phyloP scores from a whole-genome alignment of 1,284 basidiomycete species.

The Trametes pubescens region DNA sequence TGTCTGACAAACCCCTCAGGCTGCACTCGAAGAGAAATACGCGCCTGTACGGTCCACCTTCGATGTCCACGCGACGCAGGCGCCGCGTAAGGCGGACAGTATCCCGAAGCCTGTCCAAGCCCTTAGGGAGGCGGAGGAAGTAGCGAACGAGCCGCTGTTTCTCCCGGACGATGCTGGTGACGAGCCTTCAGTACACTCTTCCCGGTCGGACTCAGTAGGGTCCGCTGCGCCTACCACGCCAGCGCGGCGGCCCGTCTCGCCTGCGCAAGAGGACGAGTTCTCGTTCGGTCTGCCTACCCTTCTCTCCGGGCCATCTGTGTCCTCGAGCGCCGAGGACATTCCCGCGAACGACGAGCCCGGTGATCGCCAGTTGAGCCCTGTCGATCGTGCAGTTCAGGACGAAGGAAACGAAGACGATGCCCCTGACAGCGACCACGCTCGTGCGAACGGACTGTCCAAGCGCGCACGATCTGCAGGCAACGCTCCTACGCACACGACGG shows the following conservation, averaged over 20 bases:
- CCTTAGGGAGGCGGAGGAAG: not conserved
- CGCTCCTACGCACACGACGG: too few relatives aligned
- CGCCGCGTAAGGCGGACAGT: conserved; percentile 8
- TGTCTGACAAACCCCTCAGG: too few relatives aligned
- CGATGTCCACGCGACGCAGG: conserved; percentile 49
- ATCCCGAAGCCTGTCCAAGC: not conserved
- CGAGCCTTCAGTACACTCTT: not conserved
- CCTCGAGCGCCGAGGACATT: not conserved
- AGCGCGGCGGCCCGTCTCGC: not conserved
- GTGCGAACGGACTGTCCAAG: not conserved
- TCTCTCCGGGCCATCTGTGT: not conserved
- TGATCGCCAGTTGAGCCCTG: not conserved
- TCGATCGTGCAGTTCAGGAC: not conserved
- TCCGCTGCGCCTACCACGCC: not conserved
- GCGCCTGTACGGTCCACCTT: conserved; percentile 76
- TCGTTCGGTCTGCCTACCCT: conserved; percentile 23
- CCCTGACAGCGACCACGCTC: not conserved
- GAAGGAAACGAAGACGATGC: not conserved
- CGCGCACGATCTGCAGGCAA: not conserved
- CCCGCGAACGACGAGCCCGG: not conserved
- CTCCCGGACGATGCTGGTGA: conserved; percentile 17
- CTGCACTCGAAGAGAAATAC: conserved; percentile 69
- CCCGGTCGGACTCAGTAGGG: not conserved
- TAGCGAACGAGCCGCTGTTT: conserved; percentile 22
- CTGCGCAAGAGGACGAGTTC: conserved; percentile 1